Evolutionary conservation across 2,329 filamentous ascomycete species (phyloP).

Genomic region (Huntiella decipiens): DNA sequence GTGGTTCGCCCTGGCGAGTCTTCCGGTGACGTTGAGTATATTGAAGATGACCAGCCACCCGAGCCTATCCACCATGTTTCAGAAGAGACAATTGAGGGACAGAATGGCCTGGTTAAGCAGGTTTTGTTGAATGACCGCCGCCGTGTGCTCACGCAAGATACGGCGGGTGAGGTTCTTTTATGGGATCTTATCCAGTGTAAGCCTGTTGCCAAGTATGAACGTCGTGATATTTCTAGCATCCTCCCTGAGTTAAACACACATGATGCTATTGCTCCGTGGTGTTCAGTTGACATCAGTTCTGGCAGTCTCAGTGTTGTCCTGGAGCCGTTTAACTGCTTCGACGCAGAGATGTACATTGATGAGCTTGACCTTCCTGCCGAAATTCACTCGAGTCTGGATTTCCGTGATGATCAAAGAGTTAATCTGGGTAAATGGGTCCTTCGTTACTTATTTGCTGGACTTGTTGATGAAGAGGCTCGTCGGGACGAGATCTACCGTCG

Average conservation of each 20-base stretch:
- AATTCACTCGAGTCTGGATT: constrained; percentile 46
- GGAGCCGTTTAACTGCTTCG: constrained; percentile 90
- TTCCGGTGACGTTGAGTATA: constrained; percentile 15
- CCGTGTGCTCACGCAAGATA: constrained; percentile 78
- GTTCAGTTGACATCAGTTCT: constrained; percentile 81
- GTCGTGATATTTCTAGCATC: constrained; percentile 83
- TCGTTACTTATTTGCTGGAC: constrained; percentile 71
- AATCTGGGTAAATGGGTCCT: constrained; percentile 95
- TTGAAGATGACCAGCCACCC: constrained; percentile 17
- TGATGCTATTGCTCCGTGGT: constrained; percentile 89
- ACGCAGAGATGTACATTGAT: constrained; percentile 92
- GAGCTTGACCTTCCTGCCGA: constrained; percentile 46
- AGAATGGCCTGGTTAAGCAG: constrained; percentile 89
- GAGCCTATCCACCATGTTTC: constrained; percentile 49
- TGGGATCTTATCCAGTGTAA: constrained; percentile 89
- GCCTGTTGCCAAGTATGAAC: constrained; percentile 81
- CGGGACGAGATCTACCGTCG: constrained; percentile 59
- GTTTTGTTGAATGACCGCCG: constrained; percentile 78
- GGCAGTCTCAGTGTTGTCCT: constrained; percentile 78
- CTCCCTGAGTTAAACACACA: constrained; percentile 69
- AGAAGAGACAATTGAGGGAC: constrained; percentile 75
- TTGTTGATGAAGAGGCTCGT: constrained; percentile 79
- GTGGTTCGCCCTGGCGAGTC: constrained; percentile 35
- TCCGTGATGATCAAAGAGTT: constrained; percentile 86
- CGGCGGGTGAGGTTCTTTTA: constrained; percentile 79